Evolutionary conservation across 192 early-diverging fungal species (phyloP).

Genomic region (Powellomyces hirtus): DNA sequence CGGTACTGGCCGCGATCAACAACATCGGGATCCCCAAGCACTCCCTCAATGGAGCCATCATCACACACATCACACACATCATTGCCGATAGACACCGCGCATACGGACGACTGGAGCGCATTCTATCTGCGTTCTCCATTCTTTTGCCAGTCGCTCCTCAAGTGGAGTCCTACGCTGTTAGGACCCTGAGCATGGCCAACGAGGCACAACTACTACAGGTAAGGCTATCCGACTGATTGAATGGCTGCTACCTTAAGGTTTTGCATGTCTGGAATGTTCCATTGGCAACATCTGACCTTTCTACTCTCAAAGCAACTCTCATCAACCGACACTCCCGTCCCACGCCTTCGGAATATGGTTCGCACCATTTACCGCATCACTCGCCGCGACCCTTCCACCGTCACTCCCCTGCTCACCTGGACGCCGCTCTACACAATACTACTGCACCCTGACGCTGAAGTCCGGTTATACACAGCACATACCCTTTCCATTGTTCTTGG

Average conservation of each 20-base stretch:
- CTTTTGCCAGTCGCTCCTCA: conserved; percentile 72
- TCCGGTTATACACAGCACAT: conserved; percentile 31
- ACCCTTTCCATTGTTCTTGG: conserved; percentile 37
- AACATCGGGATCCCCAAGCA: conserved; percentile 30
- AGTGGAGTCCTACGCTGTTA: conserved; percentile 54
- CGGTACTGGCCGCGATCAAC: neutral
- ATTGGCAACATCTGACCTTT: too few relatives aligned
- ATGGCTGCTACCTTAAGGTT: too few relatives aligned
- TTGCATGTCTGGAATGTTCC: too few relatives aligned
- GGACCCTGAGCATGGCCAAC: neutral
- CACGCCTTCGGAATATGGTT: conserved; percentile 16
- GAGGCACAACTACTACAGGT: neutral
- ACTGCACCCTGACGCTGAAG: neutral
- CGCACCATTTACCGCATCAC: conserved; percentile 28
- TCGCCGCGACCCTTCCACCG: neutral
- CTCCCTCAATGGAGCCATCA: conserved; percentile 23
- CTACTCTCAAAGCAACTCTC: too few relatives aligned
- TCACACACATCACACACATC: neutral
- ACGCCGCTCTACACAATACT: conserved; percentile 19
- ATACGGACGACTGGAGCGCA: conserved; percentile 1
- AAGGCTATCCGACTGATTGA: too few relatives aligned
- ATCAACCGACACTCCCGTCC: too few relatives aligned
- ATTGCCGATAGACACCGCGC: neutral
- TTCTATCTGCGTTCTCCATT: conserved; percentile 50
- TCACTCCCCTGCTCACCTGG: conserved; percentile 5